Evolutionary conservation across 345 rosid genomes (phyloP).

Genomic region (Salix purpurea): DNA sequence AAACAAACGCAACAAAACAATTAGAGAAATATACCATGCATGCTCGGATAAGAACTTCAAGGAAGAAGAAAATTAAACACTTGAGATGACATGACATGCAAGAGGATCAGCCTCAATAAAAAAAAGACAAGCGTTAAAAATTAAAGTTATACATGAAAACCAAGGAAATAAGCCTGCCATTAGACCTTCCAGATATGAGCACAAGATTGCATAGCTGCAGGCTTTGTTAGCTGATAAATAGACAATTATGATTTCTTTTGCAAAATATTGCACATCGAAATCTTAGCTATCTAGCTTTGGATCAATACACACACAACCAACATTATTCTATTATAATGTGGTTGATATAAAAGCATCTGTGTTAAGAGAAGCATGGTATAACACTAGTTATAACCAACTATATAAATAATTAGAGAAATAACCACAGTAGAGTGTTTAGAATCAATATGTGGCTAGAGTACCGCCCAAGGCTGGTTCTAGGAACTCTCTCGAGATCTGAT

Average conservation of each 20-base stretch:
- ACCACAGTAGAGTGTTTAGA: neutral
- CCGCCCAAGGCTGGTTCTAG: neutral
- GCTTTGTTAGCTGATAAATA: neutral
- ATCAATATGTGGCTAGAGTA: neutral
- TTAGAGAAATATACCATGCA: neutral
- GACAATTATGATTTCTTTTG: neutral
- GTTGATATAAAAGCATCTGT: neutral
- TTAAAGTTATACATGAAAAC: neutral
- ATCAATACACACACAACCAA: neutral
- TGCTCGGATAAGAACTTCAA: neutral
- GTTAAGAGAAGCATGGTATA: neutral
- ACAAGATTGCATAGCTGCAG: neutral
- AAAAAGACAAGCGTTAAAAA: neutral
- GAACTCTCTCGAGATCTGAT: neutral
- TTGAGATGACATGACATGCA: neutral
- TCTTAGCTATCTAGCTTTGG: neutral
- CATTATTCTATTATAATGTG: neutral
- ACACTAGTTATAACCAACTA: neutral
- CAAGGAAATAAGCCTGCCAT: neutral
- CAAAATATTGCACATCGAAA: neutral
- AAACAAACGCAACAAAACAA: conserved; percentile 10
- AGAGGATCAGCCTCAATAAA: neutral
- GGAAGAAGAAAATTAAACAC: neutral
- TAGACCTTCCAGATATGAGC: neutral
- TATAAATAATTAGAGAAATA: neutral